Percentiles rank a stretch among this genome's conserved stretches.
Evolutionary conservation across 208 protist genomes (phyloP).

Genomic region (Acanthamoeba culbertsoni): DNA sequence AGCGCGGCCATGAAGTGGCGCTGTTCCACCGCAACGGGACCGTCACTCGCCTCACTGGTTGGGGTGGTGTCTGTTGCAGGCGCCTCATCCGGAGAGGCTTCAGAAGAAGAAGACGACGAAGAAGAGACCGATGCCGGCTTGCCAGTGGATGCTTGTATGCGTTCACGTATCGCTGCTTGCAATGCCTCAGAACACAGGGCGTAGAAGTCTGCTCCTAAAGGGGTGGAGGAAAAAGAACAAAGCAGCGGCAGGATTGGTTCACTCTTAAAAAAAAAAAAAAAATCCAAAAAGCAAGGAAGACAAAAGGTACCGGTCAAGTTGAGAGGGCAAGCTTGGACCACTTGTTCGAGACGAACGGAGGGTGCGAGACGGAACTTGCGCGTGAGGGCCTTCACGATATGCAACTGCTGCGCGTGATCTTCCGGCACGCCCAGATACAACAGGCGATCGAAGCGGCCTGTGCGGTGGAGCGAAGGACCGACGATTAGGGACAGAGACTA

Average conservation of each 20-base stretch:
- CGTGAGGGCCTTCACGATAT: slow-evolving; percentile 75
- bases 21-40: slow-evolving; percentile 71
- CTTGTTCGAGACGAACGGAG: slow-evolving; percentile 55
- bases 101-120: not conserved
- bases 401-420: slow-evolving; percentile 69
- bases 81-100: not conserved
- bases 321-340: slow-evolving; percentile 69
- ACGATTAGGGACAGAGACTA: not conserved
- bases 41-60: not conserved
- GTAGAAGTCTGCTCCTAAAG: slow-evolving; percentile 82
- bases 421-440: slow-evolving; percentile 75
- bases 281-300: not conserved
- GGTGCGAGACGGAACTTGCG: slow-evolving; percentile 74
- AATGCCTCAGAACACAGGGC: slow-evolving; percentile 76
- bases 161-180: slow-evolving; percentile 67
- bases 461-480: not conserved
- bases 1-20: slow-evolving; percentile 76
- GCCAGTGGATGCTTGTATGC: slow-evolving; percentile 33
- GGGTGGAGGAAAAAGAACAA: not conserved
- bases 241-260: not conserved
- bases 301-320: slow-evolving; percentile 26
- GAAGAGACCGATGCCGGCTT: not conserved
- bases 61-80: not conserved
- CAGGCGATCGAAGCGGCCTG: slow-evolving; percentile 74
- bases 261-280: not conserved